Percentiles rank a stretch among this genome's conserved stretches.
Evolutionary conservation across 176 grass and related monocot genomes (phyloP).

Genomic region (Aegilops longissima): DNA sequence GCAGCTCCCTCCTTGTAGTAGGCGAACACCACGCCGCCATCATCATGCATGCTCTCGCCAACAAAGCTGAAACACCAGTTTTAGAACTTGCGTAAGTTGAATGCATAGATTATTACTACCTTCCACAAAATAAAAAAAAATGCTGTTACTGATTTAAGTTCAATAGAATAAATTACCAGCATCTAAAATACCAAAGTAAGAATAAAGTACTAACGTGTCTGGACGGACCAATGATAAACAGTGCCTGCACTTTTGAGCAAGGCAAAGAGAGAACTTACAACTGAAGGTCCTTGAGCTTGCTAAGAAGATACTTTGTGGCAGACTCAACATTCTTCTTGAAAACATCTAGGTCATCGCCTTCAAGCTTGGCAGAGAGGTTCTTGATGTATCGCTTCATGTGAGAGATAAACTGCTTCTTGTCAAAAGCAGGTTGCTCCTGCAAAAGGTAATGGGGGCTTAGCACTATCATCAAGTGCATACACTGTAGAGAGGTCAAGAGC

Average conservation of each 20-base stretch:
- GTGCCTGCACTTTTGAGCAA: no score
- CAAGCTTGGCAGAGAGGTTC: conserved; percentile 43
- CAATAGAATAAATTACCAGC: neutral
- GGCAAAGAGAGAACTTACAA: conserved; percentile 56
- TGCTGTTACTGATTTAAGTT: neutral
- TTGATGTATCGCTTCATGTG: conserved; percentile 92
- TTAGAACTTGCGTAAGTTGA: neutral
- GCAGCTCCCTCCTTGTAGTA: conserved; percentile 83
- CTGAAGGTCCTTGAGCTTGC: conserved; percentile 86
- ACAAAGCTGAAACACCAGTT: conserved; percentile 60
- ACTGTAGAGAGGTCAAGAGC: neutral
- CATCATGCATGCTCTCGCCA: conserved; percentile 91
- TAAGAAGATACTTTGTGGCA: conserved; percentile 79
- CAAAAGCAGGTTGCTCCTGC: conserved; percentile 86
- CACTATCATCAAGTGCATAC: neutral
- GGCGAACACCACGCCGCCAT: conserved; percentile 64
- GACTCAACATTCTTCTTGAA: conserved; percentile 80
- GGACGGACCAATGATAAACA: neutral
- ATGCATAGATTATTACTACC: neutral
- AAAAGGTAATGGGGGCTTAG: neutral
- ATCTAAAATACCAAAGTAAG: neutral
- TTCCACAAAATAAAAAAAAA: neutral
- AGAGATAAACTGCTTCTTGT: conserved; percentile 79
- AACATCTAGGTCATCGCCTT: conserved; percentile 32
- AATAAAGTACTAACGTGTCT: neutral